Evolutionary conservation across 2,329 filamentous ascomycete genomes (phyloP), one percentile per base, ranked within the genome.

Genomic region (Corinectria fuckeliana): DNA sequence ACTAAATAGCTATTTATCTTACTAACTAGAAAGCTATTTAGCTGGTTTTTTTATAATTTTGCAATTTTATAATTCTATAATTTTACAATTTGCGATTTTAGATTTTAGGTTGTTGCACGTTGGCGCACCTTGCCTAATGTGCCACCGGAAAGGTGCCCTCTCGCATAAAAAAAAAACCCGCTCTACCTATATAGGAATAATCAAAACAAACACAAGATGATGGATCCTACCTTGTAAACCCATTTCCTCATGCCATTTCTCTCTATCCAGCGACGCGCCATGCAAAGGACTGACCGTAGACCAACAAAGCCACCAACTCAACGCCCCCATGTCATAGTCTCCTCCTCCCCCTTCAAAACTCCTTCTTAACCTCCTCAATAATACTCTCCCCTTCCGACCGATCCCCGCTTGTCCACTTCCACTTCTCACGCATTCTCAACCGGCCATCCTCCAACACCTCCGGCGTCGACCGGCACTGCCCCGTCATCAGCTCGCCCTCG

Each of bases 391-490:
- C 68, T 25, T 55, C 45, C 10, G 64, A 68, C 13, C 25, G 10
- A 28, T 70, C 65, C 4, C 70, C 68, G 32, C 63, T 65, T 4
- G 67, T 71, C 69, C 69, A 71, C 55, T 59, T 20, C 67, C 70
- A 71, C 47, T 56, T 67, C 68, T 71, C 70, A 48, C 67, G 64
- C 63, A 72, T 56, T 49, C 63, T 57, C 44, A 71, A 34, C 30
- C 68, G 48, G 18, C 67, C 69, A 44, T 72, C 69, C 9, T 20
- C 58, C 32, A 69, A 45, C 32, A 56, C 57, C 58, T 67, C 67
- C 3, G 67, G 63, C 36, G 26, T 59, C 4, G 64, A 67, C 32
- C 28, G 50, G 52, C 70, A 71, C 38, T 53, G 55, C 2, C 67
- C 67, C 34, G 69, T 70, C 70, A 71, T 71, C 39, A 71, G 58